A percentile compares a stretch with the other conserved stretches of the same genome.
These are phyloP conservation scores for Chaetomiaceae sp. DNA, from an alignment of 2,329 filamentous ascomycete species.

Conservation along the genomic window DNA sequence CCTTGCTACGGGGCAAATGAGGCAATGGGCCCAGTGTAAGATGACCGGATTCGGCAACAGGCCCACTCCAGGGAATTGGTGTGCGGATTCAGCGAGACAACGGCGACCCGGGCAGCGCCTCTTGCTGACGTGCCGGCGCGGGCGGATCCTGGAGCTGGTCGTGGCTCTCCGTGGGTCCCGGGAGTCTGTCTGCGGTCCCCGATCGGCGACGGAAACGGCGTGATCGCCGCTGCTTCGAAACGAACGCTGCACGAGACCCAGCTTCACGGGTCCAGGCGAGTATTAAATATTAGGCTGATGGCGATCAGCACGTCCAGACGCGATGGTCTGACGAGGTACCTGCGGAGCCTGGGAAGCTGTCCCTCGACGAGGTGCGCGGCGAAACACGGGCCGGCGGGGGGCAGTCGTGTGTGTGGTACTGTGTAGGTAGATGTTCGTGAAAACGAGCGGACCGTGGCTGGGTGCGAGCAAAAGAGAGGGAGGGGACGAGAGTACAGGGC, in stretches of 20 bases:
- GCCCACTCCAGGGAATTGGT: conserved; percentile 18
- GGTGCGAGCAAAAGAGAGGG: background rate
- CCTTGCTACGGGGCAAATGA: conserved; percentile 16
- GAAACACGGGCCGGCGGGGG: too few relatives aligned
- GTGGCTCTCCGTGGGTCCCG: too few relatives aligned
- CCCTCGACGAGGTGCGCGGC: too few relatives aligned
- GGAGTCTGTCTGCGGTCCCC: conserved; percentile 1
- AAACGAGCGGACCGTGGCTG: too few relatives aligned
- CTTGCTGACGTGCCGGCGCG: conserved; percentile 2
- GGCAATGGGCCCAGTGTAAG: conserved; percentile 7
- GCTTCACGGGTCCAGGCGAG: conserved; percentile 14
- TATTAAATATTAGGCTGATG: conserved; percentile 24
- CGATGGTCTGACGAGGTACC: conserved; percentile 4
- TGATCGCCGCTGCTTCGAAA: conserved; percentile 19
- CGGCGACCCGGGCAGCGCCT: too few relatives aligned
- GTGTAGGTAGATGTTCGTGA: too few relatives aligned
- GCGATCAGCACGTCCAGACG: conserved; percentile 1
- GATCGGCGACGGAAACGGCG: conserved; percentile 17
- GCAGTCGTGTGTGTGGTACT: too few relatives aligned
- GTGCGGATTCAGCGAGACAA: conserved; percentile 12
- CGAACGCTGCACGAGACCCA: conserved; percentile 19
- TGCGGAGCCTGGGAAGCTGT: too few relatives aligned
- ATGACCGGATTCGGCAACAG: conserved; percentile 13
- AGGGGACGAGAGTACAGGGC: background rate
- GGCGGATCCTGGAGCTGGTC: conserved; percentile 11